Conservation (phyloP, 2,329 filamentous ascomycete species). For the Orbilia blumenaviensis region DNA sequence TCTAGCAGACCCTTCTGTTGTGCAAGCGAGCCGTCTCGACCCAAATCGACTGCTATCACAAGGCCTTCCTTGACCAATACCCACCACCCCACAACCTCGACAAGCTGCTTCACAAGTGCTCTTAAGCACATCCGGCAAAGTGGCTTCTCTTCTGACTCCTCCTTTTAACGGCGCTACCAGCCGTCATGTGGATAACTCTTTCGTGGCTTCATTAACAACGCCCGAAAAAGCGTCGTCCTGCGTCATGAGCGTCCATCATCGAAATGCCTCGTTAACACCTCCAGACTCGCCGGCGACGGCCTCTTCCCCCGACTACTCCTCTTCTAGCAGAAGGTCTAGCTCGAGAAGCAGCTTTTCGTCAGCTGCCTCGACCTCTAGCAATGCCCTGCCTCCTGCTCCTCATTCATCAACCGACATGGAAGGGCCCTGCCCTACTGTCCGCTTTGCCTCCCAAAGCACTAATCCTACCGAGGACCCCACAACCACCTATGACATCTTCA, state of each 20-base stretch:
- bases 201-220: constrained; percentile 30
- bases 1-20: neutral
- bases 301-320: constrained; percentile 34
- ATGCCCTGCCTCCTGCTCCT: constrained; percentile 33
- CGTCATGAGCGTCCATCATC: constrained; percentile 52
- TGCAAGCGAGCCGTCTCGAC: constrained; percentile 4
- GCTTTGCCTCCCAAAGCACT: constrained; percentile 44
- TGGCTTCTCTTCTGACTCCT: constrained; percentile 53
- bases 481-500: constrained; percentile 73
- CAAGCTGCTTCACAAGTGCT: constrained; percentile 30
- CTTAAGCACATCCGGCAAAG: constrained; percentile 48
- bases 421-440: constrained; percentile 48
- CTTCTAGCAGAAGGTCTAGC: constrained; percentile 38
- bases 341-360: constrained; percentile 50
- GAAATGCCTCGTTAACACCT: constrained; percentile 52
- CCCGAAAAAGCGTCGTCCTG: constrained; percentile 41
- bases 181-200: constrained; percentile 42
- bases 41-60: neutral
- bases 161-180: constrained; percentile 51
- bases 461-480: constrained; percentile 57
- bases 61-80: constrained; percentile 11
- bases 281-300: constrained; percentile 46
- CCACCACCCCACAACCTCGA: constrained; percentile 3
- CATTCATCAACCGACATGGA: constrained; percentile 51
- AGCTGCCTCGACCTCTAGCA: constrained; percentile 45